Evolutionary conservation across 2,329 filamentous ascomycete species (phyloP), one percentile per base, ranked within the genome.

Genomic region (Fusarium sororula): DNA sequence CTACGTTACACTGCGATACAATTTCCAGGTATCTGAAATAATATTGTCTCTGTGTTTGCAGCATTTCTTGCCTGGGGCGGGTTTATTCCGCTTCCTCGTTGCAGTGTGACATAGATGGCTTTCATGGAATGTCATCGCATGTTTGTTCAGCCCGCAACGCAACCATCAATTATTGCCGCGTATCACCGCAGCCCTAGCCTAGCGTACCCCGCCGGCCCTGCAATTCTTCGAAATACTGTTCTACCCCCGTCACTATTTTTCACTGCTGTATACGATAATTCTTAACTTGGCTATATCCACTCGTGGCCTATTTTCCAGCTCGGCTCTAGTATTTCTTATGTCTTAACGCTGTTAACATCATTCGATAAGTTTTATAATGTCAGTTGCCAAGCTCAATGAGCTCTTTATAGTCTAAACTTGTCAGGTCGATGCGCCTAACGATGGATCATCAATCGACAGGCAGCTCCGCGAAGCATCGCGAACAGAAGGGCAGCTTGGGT

Each of bases 301-400:
- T 22, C 18, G 7, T 3, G 12, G 18, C 24, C 12, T 8, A 2
- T 45, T 45, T 8, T 24, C 18, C 11, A 12, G 26, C 11, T 20
- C 11, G 5, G 5, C n/a, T 13, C 24, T 45, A 5, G 11, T 26
- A 13, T 20, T 20, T 45, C 18, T 20, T 5, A 2, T 8, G 28
- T 2, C 15, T 48, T 3, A n/a, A 12, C 20, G 17, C 4, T 7
- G 7, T n/a, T 17, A n/a, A 17, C 3, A 30, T 3, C 10, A 9
- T 12, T 12, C 10, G 4, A 3, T 0, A 17, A 50, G 6, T 7
- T 9, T 13, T 18, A 10, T 13, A 10, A n/a, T 50, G 7, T 7
- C 6, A 18, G 5, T 32, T 6, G 12, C 8, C 6, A 37, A 20
- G 12, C 6, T 37, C 48, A 3, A 22, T 7, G 11, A n/a, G 7